These are phyloP conservation scores for Coemansia sp. DNA, from an alignment of 192 early-diverging fungal species.

Conservation along the genomic window DNA sequence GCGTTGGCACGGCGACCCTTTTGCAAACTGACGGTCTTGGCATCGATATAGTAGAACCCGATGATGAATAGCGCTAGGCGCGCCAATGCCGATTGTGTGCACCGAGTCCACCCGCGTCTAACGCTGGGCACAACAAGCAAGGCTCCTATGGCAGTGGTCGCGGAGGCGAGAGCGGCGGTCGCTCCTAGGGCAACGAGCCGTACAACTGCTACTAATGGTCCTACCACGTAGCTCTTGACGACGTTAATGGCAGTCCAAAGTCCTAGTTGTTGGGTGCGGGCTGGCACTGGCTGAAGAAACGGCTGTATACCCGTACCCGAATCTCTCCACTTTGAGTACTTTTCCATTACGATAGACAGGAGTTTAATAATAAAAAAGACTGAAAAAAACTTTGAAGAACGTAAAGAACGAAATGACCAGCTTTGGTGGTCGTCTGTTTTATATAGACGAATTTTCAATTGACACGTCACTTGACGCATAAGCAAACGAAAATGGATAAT, in stretches of 20 bases:
- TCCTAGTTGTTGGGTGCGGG: constrained; percentile 29
- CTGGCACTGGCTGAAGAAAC: constrained; percentile 69
- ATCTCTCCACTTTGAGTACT: constrained; percentile 87
- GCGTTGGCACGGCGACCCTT: constrained; percentile 56
- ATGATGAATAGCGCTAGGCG: constrained; percentile 63
- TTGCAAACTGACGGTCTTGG: constrained; percentile 63
- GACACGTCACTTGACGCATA: constrained; percentile 3
- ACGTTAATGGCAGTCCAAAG: constrained; percentile 9
- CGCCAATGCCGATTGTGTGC: constrained; percentile 34
- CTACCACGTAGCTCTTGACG: constrained; percentile 27
- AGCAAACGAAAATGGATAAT: not conserved
- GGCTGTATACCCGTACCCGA: constrained; percentile 88
- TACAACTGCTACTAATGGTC: constrained; percentile 39
- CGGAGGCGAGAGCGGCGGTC: constrained; percentile 51
- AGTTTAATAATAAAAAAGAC: not conserved
- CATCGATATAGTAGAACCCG: constrained; percentile 76
- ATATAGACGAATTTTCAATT: not conserved
- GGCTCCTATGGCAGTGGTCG: constrained; percentile 11
- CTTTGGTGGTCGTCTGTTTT: not conserved
- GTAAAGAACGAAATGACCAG: not conserved
- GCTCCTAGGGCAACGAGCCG: constrained; percentile 53
- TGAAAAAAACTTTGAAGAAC: not conserved
- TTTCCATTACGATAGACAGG: constrained; percentile 62
- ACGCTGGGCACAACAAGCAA: constrained; percentile 29
- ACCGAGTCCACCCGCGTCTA: constrained; percentile 16